Evolutionary conservation across 2,329 filamentous ascomycete species (phyloP), one percentile per base, ranked within the genome.

Genomic region (Exophiala xenobiotica): DNA sequence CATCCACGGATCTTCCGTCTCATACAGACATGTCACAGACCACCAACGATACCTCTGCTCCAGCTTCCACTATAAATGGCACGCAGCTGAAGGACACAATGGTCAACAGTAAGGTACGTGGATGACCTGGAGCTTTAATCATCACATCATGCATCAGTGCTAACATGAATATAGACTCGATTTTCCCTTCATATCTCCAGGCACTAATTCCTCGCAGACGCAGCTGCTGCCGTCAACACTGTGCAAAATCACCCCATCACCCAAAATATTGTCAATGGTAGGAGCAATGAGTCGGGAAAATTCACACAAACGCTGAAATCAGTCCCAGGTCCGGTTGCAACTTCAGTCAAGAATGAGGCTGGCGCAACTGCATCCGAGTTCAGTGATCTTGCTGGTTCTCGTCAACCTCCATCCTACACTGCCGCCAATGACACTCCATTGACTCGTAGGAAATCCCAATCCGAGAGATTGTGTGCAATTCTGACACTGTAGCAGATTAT

Each of bases 351-450:
- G 66, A 72, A 75, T 53, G 75, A 84, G 68, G 73, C 74, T 51
- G 72, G 73, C 59, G 78, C 78, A 65, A 82, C 81, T 40, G 70
- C 72, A 61, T 71, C 74, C 57, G 81, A 84, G 68, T 78, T 83
- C 65, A 74, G 73, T 59, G 79, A 81, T 58, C 72, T 85, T 54
- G 79, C 78, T 56, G 74, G 74, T 63, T 70, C 78, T 49, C 76
- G 77, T 55, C 72, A 73, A 41, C 74, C 73, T 20, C 79, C 80
- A 18, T 72, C 77, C 38, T 71, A 76, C 61, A 76, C 75, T 57
- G 76, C 81, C 54, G 76, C 76, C 47, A 83, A 78, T 60, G 80
- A 80, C 58, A 82, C 85, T 67, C 76, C 79, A 57, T 70, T 85
- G 67, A 85, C 82, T 49, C 80, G 78, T 79, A 74, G 51, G 77